Evolutionary conservation across 1,139 yeast species (phyloP), one percentile per base, ranked within the genome.

Genomic region (Casaregolazyma suthepensis): DNA sequence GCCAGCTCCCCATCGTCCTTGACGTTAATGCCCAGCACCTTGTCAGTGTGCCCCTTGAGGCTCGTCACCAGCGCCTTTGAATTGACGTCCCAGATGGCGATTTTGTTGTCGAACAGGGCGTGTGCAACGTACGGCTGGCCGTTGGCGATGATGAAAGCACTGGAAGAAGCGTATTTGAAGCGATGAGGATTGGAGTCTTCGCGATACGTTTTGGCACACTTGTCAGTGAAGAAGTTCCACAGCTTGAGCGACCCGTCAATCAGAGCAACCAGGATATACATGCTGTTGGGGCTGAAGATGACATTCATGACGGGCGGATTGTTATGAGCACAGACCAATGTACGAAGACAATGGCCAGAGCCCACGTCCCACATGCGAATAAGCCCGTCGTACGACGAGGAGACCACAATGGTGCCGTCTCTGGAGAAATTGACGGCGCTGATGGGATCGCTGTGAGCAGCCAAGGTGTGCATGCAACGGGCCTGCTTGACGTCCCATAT

Each of bases 401-500:
- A 86, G 3, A 85, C 87, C 17, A 93, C 78, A 42, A 94, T 80
- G 0, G 96, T 79, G 49, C 93, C 87, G 64, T 93, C 99, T 52
- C 83, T 85, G 1, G 82, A 76, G 52, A 93, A 72, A 59, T 87
- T 82, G 1, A 91, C 74, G 0, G 88, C 78, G 48, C 88, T 82
- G 1, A 93, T 87, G 0, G 98, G 96, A 61, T 90, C 98, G 0
- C 96, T 82, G 68, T 93, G 99, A 0, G 99, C 98, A 17, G 96
- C 88, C 54, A 93, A 73, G 0, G 95, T 88, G 63, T 87, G 83
- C 61, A 90, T 71, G 50, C 87, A 80, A 49, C 77, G 77, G 0
- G 95, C 94, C 23, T 83, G 76, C 40, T 79, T 73, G 5, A 86
- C 79, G 68, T 91, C 97, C 99, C 99, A 93, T 2, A 91, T 78